Evolutionary conservation across 305 asterid species (phyloP), one percentile per base, ranked within the genome.

Genomic region (Solanum hybrid): DNA sequence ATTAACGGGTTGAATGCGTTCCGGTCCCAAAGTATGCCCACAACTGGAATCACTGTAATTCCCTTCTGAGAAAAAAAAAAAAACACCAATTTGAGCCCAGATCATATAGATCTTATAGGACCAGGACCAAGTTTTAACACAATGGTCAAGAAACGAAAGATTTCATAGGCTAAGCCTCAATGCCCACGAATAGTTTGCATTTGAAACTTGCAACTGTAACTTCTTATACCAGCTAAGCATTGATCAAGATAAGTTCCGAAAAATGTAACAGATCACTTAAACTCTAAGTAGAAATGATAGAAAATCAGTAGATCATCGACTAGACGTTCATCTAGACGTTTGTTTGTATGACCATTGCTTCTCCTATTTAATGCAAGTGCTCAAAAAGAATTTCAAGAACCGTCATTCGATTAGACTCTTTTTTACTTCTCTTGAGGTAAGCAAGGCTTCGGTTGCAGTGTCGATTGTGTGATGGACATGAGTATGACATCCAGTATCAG

Each of bases 1-100:
- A 91, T 93, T 31, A 86, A 88, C 2, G 96, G 94, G 11, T 75
- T 92, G 90, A 94, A 95, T 64, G 90, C 90, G n/a, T 57, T 91
- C 88, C 83, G 93, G 69, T 96, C 92, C 93, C 93, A 94, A 73
- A 96, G n/a, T 88, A 96, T 92, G 76, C 98, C 97, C 64, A 96
- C 91, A 37, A 96, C 98, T 16, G 98, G 99, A 92, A 87, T 85
- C 51, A 96, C 97, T 22, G 89, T 89, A 67, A 95, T 86, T n/a
- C 91, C 91, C 18, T 81, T 64, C 98, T 96, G 96, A 31, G 11
- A 1, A 29, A 42, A 29, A 29, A 42, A 29, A 31, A 3, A 11
- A 1, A 46, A 29, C 26, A 22, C 2, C 40, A 18, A 31, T 40
- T 42, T 28, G 39, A 81, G 67, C 5, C 26, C n/a, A 82, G 61